phyloP scores from a whole-genome alignment of 2,329 filamentous ascomycete genomes.

The Elsinoe australis region DNA sequence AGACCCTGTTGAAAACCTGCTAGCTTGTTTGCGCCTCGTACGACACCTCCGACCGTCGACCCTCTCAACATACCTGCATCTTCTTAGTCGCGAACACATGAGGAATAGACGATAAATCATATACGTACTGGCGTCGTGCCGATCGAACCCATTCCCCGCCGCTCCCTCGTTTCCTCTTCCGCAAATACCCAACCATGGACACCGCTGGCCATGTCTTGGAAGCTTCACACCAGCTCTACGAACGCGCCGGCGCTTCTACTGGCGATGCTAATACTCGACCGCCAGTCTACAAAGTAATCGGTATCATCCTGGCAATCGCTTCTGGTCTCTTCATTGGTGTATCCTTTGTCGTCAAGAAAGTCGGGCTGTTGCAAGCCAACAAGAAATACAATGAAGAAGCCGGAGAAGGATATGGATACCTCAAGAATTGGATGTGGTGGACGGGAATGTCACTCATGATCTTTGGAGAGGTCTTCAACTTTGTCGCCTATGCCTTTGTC shows the following conservation, averaged over 20 bases:
- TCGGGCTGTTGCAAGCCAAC: conserved; percentile 83
- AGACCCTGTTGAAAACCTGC: not conserved
- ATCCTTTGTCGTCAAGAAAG: conserved; percentile 94
- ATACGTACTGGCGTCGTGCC: no score
- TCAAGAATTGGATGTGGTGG: conserved; percentile 97
- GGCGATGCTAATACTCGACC: conserved; percentile 36
- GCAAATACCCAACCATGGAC: conserved; percentile 35
- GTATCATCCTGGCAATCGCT: conserved; percentile 73
- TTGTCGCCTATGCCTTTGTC: conserved; percentile 92
- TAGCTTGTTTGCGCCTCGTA: not conserved
- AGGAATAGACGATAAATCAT: no score
- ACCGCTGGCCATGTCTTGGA: conserved; percentile 32
- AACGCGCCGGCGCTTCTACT: conserved; percentile 36
- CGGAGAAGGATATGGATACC: conserved; percentile 92
- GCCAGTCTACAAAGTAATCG: conserved; percentile 70
- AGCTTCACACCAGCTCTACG: conserved; percentile 38
- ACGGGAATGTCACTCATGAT: conserved; percentile 94
- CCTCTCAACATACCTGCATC: not conserved
- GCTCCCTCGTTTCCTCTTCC: no score
- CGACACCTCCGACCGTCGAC: not conserved
- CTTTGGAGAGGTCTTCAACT: conserved; percentile 91
- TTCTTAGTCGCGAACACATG: no score
- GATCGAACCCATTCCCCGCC: no score
- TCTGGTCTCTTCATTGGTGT: conserved; percentile 90
- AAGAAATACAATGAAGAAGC: conserved; percentile 93